These are phyloP conservation scores for Neurospora crassa DNA, from an alignment of 2,329 filamentous ascomycete genomes.

Conservation along the genomic window DNA sequence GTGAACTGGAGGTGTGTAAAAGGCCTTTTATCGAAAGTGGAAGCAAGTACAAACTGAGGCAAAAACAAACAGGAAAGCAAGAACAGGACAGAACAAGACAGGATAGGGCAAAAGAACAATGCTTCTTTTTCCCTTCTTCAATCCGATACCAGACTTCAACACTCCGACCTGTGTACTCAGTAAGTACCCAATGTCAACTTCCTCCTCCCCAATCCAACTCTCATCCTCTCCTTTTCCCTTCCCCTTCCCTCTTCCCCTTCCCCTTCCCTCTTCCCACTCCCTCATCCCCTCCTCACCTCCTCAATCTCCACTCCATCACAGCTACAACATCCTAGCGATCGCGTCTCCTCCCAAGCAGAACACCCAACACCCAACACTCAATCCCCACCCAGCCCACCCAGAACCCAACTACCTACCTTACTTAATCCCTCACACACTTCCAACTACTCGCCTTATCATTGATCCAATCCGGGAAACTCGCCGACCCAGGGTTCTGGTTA, in stretches of 20 bases:
- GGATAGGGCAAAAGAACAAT: background rate
- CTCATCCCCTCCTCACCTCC: too few species aligned
- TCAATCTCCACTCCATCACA: too few species aligned
- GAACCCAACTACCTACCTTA: too few species aligned
- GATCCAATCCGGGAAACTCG: slow-evolving; percentile 6
- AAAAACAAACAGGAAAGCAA: background rate
- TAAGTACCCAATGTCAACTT: too few species aligned
- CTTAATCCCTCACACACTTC: slow-evolving; percentile 6
- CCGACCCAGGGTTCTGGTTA: background rate
- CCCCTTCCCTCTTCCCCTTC: background rate
- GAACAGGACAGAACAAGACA: background rate
- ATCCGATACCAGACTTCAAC: background rate
- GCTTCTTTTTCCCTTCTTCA: background rate
- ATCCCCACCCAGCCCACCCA: too few species aligned
- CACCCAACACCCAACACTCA: too few species aligned
- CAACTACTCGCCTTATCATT: slow-evolving; percentile 7
- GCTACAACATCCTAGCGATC: too few species aligned
- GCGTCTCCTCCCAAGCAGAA: too few species aligned
- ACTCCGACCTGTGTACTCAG: background rate
- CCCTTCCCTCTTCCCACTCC: too few species aligned
- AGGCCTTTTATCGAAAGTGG: background rate
- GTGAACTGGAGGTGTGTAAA: background rate
- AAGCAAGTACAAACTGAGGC: background rate
- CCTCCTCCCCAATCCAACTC: background rate
- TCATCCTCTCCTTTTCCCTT: too few species aligned